Evolutionary conservation across 805 yeast species (phyloP).

Genomic region (Candida germanica): DNA sequence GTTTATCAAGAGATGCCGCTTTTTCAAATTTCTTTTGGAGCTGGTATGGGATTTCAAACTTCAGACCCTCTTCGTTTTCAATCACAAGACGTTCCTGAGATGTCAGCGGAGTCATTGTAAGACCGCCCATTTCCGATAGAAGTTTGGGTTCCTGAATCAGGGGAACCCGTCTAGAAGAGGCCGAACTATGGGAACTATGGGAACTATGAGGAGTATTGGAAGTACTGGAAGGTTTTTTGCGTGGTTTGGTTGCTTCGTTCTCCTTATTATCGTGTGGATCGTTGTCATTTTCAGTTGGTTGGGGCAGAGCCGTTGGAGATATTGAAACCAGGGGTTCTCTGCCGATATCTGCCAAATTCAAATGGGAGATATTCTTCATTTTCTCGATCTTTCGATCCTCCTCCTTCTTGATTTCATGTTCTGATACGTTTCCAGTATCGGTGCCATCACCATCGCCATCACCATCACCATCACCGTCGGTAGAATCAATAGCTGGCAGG

Average conservation of each 20-base stretch:
- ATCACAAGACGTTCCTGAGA: background rate
- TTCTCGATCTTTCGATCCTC: slow-evolving; percentile 15
- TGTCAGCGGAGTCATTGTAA: background rate
- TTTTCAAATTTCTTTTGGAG: slow-evolving; percentile 36
- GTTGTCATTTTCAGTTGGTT: background rate
- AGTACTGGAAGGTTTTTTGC: too few species aligned
- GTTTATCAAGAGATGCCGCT: slow-evolving; percentile 39
- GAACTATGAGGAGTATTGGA: too few species aligned
- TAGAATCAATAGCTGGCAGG: slow-evolving; percentile 45
- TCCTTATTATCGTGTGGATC: background rate
- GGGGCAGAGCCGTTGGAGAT: slow-evolving; percentile 10
- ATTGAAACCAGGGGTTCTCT: slow-evolving; percentile 19
- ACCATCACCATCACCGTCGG: slow-evolving; percentile 25
- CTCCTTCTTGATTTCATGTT: slow-evolving; percentile 17
- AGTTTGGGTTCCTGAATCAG: background rate
- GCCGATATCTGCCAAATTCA: slow-evolving; percentile 34
- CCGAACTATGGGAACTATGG: too few species aligned
- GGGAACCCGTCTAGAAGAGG: too few species aligned
- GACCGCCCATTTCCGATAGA: background rate
- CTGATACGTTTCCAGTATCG: background rate
- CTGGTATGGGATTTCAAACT: slow-evolving; percentile 32
- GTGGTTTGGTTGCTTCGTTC: background rate
- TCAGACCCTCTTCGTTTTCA: slow-evolving; percentile 14
- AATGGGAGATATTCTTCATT: slow-evolving; percentile 35
- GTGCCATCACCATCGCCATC: slow-evolving; percentile 5